Percentiles rank a stretch among this genome's conserved stretches.
phyloP scores from a whole-genome alignment of 129 eudicot genomes.

The Escallonia herrerae region DNA sequence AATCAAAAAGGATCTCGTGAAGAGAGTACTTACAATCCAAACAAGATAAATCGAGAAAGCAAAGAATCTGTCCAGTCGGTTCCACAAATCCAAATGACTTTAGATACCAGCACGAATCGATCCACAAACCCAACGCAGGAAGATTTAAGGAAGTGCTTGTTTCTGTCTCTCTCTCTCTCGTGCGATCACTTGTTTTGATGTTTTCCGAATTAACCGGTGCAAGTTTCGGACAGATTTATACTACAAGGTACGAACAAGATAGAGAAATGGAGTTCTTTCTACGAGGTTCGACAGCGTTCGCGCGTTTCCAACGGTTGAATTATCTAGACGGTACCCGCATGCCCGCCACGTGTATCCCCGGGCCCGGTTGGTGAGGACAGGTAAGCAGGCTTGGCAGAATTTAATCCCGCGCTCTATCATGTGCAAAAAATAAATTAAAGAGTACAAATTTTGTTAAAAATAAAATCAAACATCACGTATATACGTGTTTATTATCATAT shows the following conservation, averaged over 20 bases:
- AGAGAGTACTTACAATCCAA: conserved; percentile 18
- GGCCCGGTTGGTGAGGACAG: too few relatives aligned
- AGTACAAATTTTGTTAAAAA: too few relatives aligned
- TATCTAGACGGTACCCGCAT: conserved; percentile 25
- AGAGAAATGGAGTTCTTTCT: conserved; percentile 4
- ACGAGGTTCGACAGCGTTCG: conserved; percentile 47
- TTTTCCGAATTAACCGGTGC: neutral
- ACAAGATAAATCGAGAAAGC: conserved; percentile 1
- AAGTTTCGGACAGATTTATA: too few relatives aligned
- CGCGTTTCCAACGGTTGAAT: conserved; percentile 20
- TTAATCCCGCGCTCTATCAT: too few relatives aligned
- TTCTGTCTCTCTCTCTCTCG: conserved; percentile 4
- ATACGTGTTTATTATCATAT: too few relatives aligned
- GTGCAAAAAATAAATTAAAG: too few relatives aligned
- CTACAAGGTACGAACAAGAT: too few relatives aligned
- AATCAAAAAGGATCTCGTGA: neutral
- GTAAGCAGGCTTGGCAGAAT: too few relatives aligned
- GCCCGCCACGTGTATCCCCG: neutral
- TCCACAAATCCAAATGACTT: conserved; percentile 58
- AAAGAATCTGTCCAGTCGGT: conserved; percentile 25
- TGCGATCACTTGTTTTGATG: neutral
- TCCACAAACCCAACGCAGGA: conserved; percentile 49
- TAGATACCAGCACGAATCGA: conserved; percentile 31
- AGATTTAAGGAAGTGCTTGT: conserved; percentile 3
- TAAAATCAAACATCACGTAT: too few relatives aligned